Conservation (phyloP, 441 rosid genomes). For the Francoa sonchifolia region DNA sequence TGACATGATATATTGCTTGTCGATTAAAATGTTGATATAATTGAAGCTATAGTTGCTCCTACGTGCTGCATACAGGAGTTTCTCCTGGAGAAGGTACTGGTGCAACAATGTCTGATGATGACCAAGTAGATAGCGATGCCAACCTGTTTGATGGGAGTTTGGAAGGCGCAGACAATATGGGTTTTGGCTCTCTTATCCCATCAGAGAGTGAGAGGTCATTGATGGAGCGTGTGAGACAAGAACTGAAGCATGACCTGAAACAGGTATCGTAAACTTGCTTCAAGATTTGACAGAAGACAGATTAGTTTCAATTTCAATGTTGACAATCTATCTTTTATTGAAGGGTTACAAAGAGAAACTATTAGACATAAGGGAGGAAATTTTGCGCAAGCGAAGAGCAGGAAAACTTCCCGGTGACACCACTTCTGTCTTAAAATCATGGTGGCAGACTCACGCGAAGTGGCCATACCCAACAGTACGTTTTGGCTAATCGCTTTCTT, state of each 20-base stretch:
- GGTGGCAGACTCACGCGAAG: constrained; percentile 98
- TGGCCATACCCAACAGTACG: constrained; percentile 98
- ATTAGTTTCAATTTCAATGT: background rate
- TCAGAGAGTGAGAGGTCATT: constrained; percentile 90
- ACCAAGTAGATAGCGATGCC: constrained; percentile 78
- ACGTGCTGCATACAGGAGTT: constrained; percentile 42
- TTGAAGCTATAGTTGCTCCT: background rate
- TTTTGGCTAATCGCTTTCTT: background rate
- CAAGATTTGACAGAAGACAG: background rate
- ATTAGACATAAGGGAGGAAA: constrained; percentile 93
- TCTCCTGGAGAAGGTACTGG: constrained; percentile 94
- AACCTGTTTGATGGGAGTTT: constrained; percentile 70
- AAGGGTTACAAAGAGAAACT: constrained; percentile 96
- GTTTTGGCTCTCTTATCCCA: constrained; percentile 90
- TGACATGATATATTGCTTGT: background rate
- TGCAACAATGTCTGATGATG: constrained; percentile 98
- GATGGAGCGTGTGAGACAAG: constrained; percentile 97
- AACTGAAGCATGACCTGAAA: constrained; percentile 87
- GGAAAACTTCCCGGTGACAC: constrained; percentile 98
- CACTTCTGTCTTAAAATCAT: constrained; percentile 73
- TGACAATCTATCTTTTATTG: background rate
- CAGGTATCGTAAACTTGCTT: constrained; percentile 31
- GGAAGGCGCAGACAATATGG: constrained; percentile 61
- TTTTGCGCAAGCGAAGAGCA: constrained; percentile 90
- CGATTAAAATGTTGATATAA: too few species aligned